Percentiles rank a stretch among this genome's conserved stretches.
Evolutionary conservation across 352 stramenopile species (phyloP).

Genomic region (Phytophthora gonapodyides): DNA sequence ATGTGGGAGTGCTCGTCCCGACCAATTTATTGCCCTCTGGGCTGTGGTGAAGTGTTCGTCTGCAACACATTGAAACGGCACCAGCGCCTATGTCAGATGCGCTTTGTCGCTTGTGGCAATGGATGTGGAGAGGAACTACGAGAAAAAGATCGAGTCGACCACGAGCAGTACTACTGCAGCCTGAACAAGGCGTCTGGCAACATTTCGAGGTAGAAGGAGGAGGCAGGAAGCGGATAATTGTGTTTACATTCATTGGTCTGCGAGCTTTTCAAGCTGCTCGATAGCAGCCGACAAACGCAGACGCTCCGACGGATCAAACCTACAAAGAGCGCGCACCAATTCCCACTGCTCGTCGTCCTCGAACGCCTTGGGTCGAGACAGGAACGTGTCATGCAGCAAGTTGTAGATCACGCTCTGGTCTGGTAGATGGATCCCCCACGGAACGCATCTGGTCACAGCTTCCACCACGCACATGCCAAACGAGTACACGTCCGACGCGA

Average conservation of each 20-base stretch:
- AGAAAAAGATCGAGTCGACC: slow-evolving; percentile 56
- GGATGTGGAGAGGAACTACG: slow-evolving; percentile 69
- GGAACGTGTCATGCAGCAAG: slow-evolving; percentile 1
- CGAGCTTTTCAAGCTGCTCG: neutral
- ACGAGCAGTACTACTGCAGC: slow-evolving; percentile 54
- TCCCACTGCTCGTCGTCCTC: slow-evolving; percentile 4
- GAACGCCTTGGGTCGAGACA: slow-evolving; percentile 7
- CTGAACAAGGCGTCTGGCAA: slow-evolving; percentile 14
- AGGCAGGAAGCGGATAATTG: neutral
- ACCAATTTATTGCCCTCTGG: slow-evolving; percentile 68
- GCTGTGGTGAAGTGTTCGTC: slow-evolving; percentile 56
- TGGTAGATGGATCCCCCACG: neutral
- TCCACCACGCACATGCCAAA: slow-evolving; percentile 20
- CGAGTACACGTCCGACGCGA: slow-evolving; percentile 15
- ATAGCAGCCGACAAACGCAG: neutral
- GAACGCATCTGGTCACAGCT: slow-evolving; percentile 3
- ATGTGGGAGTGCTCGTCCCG: slow-evolving; percentile 61
- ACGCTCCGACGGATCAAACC: slow-evolving; percentile 1
- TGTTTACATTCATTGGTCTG: neutral
- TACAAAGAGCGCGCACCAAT: slow-evolving; percentile 2
- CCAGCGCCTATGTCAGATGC: slow-evolving; percentile 64
- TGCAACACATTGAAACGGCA: slow-evolving; percentile 58
- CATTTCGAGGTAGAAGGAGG: slow-evolving; percentile 1
- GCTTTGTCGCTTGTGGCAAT: slow-evolving; percentile 53
- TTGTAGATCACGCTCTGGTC: slow-evolving; percentile 7